Evolutionary conservation across 257 asterid species (phyloP).

Genomic region (Agastache rugosa): DNA sequence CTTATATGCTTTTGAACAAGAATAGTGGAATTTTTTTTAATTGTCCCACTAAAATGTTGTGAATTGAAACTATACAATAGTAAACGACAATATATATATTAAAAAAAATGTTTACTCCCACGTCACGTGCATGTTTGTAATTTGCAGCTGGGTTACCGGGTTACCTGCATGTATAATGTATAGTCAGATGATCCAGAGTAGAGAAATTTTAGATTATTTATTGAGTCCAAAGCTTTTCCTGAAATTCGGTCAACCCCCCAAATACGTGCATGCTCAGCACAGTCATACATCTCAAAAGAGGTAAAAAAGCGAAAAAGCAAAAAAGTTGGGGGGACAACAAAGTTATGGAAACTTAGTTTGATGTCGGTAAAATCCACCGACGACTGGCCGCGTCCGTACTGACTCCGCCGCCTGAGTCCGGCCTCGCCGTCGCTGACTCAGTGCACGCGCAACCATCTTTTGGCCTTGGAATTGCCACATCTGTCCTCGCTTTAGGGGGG

Average conservation of each 20-base stretch:
- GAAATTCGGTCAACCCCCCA: slow-evolving; percentile 46
- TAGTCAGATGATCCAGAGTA: too few relatives aligned
- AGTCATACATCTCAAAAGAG: slow-evolving; percentile 23
- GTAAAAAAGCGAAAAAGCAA: slow-evolving; percentile 30
- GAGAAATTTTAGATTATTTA: background rate
- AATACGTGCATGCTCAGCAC: slow-evolving; percentile 33
- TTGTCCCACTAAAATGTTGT: too few relatives aligned
- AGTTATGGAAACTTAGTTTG: slow-evolving; percentile 32
- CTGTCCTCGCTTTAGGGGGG: slow-evolving; percentile 59
- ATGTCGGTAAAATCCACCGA: slow-evolving; percentile 52
- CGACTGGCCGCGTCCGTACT: slow-evolving; percentile 58
- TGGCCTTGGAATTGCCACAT: slow-evolving; percentile 49
- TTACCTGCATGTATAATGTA: too few relatives aligned
- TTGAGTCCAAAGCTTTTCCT: slow-evolving; percentile 23
- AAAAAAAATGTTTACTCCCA: too few relatives aligned
- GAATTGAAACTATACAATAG: too few relatives aligned
- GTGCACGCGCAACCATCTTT: slow-evolving; percentile 56
- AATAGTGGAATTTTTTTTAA: too few relatives aligned
- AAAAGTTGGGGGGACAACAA: slow-evolving; percentile 39
- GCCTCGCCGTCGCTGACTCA: slow-evolving; percentile 41
- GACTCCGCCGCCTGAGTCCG: slow-evolving; percentile 30
- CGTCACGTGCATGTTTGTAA: too few relatives aligned
- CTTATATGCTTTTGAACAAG: too few relatives aligned
- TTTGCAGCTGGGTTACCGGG: too few relatives aligned
- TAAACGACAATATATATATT: too few relatives aligned